Conservation (phyloP, 2,329 filamentous ascomycete genomes). For the Myriosclerotinia curreyana region DNA sequence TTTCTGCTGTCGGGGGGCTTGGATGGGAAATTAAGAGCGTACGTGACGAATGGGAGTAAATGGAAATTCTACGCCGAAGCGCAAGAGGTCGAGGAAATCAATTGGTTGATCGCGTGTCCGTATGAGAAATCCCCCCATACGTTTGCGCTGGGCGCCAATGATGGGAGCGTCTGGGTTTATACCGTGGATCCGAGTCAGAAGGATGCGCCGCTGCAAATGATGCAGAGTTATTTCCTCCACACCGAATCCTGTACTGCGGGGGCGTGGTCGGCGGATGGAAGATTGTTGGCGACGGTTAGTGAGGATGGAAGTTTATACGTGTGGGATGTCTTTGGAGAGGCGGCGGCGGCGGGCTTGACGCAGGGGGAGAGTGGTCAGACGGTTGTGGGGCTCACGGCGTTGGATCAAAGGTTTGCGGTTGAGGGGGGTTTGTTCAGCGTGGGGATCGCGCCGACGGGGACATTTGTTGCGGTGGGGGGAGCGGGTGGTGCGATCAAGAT, state of each 20-base stretch:
- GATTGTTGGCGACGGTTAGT: conserved; percentile 79
- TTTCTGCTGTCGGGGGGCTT: conserved; percentile 84
- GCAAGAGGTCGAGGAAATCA: conserved; percentile 91
- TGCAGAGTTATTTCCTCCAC: conserved; percentile 91
- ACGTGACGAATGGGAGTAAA: conserved; percentile 48
- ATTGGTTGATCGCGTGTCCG: conserved; percentile 81
- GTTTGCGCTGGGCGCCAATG: conserved; percentile 80
- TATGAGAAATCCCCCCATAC: conserved; percentile 70
- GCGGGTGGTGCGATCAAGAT: conserved; percentile 83
- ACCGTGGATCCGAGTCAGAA: conserved; percentile 68
- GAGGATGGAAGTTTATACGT: conserved; percentile 89
- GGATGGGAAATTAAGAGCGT: conserved; percentile 75
- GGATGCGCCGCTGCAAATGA: conserved; percentile 66
- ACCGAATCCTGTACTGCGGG: conserved; percentile 83
- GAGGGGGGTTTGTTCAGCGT: conserved; percentile 90
- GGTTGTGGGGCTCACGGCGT: conserved; percentile 71
- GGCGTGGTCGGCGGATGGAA: conserved; percentile 84
- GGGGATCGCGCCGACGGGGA: conserved; percentile 74
- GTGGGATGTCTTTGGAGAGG: conserved; percentile 60
- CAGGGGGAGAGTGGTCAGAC: conserved; percentile 57
- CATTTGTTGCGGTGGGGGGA: conserved; percentile 81
- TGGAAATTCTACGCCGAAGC: conserved; percentile 72
- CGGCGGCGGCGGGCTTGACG: conserved; percentile 51
- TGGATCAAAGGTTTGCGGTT: conserved; percentile 87
- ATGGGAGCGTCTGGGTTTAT: conserved; percentile 96